These are phyloP conservation scores for Sporothrix humicola DNA, from an alignment of 2,329 filamentous ascomycete genomes.

Conservation along the genomic window DNA sequence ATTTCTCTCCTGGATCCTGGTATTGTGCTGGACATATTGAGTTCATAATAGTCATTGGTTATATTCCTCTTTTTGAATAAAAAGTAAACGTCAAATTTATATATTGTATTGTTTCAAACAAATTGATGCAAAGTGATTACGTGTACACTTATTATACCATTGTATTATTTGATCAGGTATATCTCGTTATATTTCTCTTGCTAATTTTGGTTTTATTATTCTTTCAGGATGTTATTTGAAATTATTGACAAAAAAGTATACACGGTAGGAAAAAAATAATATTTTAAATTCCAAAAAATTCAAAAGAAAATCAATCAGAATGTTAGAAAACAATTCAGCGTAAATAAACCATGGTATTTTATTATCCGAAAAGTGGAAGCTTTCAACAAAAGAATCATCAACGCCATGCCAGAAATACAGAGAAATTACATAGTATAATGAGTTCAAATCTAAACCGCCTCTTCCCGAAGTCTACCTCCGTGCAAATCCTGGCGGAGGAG, in stretches of 20 bases:
- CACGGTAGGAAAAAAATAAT: not conserved
- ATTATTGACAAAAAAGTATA: not conserved
- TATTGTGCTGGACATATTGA: slow-evolving; percentile 34
- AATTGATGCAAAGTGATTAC: no score
- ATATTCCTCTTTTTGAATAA: slow-evolving; percentile 2
- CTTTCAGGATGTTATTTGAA: no score
- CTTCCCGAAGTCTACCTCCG: slow-evolving; percentile 37
- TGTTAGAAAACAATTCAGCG: not conserved
- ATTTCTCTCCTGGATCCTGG: slow-evolving; percentile 32
- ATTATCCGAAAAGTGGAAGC: not conserved
- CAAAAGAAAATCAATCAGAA: not conserved
- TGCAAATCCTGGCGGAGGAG: slow-evolving; percentile 41
- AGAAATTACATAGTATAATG: not conserved
- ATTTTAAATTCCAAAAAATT: not conserved
- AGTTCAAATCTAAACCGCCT: not conserved
- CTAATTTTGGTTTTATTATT: not conserved
- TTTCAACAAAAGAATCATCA: slow-evolving; percentile 24
- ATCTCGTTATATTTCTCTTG: no score
- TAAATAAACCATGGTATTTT: slow-evolving; percentile 20
- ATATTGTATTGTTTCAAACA: not conserved
- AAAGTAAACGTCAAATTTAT: slow-evolving; percentile 1
- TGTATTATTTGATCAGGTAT: no score
- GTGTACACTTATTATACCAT: no score
- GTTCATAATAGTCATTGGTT: slow-evolving; percentile 25
- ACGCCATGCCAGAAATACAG: slow-evolving; percentile 31